Base-by-base conservation (phyloP, 495 filamentous ascomycete genomes). In the Neurospora sp. region DNA sequence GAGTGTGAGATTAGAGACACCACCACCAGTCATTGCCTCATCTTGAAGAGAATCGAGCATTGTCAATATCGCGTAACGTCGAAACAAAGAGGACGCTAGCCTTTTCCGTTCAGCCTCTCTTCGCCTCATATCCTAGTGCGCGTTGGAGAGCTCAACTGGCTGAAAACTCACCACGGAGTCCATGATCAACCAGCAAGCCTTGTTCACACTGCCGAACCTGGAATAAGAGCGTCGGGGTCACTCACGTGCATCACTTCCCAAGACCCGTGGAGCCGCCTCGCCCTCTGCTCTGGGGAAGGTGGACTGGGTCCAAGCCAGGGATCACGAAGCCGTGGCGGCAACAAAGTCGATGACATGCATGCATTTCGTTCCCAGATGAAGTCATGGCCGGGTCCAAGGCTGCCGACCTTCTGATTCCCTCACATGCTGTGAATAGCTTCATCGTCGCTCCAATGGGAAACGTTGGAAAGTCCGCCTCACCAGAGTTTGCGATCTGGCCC, bases 341-440 rank as follows among this genome's bases (percentile, higher is more conserved):
- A 35, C 54, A 66, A 31, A 66, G 54, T 35, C 14, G 14, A 66
- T 66, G 54, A 35, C 54, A 35, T 66, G 54, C 54, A 66, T 66
- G 54, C 54, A 66, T 66, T 37, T 66, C 6, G 2, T 54, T 66
- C 14, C 54, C 54, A 66, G 54, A 66, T 66, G 54, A 66, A 66
- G 54, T 66, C 54, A 66, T 66, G 54, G 14, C 54, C 27, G 54
- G 54, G 54, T 35, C 27, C 54, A 35, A 66, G 54, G 54, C 54
- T 66, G 54, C 54, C 27, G 54, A 66, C 12, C 27, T 35, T 37
- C 54, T 66, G 54, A 35, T 66, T 3, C 1, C 12, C 54, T 66
- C 54, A 35, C 31, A 27, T n/a, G 12, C 16, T 76, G 69, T 23
- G 75, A 75, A 76, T 76, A 73, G 75, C 73, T 69, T 74, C 39